Evolutionary conservation across 2,329 filamentous ascomycete species (phyloP), one percentile per base, ranked within the genome.

Genomic region (Magnaporthiopsis rhizophila): DNA sequence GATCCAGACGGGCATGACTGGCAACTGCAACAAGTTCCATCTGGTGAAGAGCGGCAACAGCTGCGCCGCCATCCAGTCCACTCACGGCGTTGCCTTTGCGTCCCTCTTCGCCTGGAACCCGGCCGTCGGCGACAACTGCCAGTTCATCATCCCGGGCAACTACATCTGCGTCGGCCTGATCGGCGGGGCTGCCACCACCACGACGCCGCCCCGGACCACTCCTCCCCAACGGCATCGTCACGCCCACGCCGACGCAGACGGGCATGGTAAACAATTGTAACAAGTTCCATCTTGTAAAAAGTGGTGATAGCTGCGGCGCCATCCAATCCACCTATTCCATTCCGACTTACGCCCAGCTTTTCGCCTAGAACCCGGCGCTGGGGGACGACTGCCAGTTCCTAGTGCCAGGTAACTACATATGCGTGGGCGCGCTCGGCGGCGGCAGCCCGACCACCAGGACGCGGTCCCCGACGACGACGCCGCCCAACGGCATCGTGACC

Each of bases 301-400:
- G 36, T 15, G 73, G 74, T 59, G 73, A 76, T 64, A 66, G 53
- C 18, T 78, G 77, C 69, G 38, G 64, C 15, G 24, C 28, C 26
- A 67, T 70, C 45, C 63, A 65, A 21, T 28, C 24, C 8, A 61
- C 64, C 3, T 59, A 65, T 30, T 62, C 64, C 50, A 68, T 68
- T 30, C 28, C 28, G 45, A 59, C 62, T 2, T 28, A 45, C 4
- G 60, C 30, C 12, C 53, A 67, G 57, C 67, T 70, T 59, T 13
- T 24, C 18, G 57, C 61, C 18, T 69, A 68, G 69, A 70, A 70
- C 63, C 57, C 64, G 24, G 58, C 53, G 24, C 59, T 70, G n/a
- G 59, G 58, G 53, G 6, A 62, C 53, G 59, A 56, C 36, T 69
- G 69, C 67, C 30, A 56, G 59, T 69, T 68, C 64, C 65, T 70